Evolutionary conservation across 495 filamentous ascomycete genomes (phyloP).

Genomic region (Podospora comata): DNA sequence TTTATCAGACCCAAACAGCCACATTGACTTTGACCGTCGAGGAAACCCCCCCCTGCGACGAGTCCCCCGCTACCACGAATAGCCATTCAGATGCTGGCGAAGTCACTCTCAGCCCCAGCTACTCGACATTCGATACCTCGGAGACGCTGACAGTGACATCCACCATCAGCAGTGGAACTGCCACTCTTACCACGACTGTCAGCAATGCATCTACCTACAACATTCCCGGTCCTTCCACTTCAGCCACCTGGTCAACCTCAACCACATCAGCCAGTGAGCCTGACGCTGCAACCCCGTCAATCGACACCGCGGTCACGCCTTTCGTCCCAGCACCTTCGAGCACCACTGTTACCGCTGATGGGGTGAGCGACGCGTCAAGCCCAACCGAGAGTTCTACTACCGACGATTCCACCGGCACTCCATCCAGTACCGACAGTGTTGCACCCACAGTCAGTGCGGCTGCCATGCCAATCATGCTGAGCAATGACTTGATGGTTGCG

Average conservation of each 20-base stretch:
- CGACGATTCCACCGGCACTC: neutral
- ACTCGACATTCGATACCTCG: neutral
- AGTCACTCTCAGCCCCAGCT: neutral
- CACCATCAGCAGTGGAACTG: neutral
- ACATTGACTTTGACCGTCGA: neutral
- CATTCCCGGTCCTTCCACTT: neutral
- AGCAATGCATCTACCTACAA: neutral
- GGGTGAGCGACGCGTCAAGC: neutral
- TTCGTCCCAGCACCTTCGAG: neutral
- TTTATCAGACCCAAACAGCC: neutral
- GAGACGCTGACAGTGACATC: neutral
- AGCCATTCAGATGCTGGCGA: neutral
- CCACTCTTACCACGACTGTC: neutral
- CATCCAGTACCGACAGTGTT: neutral
- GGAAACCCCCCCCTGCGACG: neutral
- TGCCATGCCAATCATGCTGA: neutral
- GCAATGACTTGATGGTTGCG: neutral
- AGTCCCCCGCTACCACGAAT: neutral
- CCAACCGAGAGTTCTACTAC: neutral
- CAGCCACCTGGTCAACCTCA: neutral
- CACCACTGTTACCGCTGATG: neutral
- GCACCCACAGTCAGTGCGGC: neutral
- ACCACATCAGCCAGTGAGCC: neutral
- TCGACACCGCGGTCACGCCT: neutral
- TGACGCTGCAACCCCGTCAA: neutral